Conservation (phyloP, 108 stramenopile species). For the Nitzschia sp. region DNA sequence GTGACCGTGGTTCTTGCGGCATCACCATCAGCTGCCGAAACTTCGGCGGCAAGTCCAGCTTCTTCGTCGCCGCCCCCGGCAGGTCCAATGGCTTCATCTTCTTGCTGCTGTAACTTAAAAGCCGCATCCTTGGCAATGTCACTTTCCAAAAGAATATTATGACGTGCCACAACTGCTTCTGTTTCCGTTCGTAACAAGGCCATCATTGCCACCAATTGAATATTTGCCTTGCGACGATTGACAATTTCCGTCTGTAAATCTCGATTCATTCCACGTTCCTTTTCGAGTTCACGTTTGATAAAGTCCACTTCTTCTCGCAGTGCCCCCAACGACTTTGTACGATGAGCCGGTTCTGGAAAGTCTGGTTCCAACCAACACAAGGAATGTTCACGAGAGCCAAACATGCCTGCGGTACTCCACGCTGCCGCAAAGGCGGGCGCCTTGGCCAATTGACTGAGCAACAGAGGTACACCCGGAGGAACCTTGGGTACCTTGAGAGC, state of each 20-base stretch:
- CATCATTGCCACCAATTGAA: slow-evolving; percentile 84
- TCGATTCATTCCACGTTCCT: slow-evolving; percentile 56
- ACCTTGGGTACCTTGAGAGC: slow-evolving; percentile 65
- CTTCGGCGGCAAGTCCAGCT: not conserved
- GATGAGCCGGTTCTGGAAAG: slow-evolving; percentile 38
- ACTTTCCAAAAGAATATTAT: slow-evolving; percentile 78
- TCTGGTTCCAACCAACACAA: slow-evolving; percentile 63
- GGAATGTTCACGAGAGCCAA: slow-evolving; percentile 39
- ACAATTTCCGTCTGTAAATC: slow-evolving; percentile 65
- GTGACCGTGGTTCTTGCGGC: too few species aligned
- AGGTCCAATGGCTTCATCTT: slow-evolving; percentile 10
- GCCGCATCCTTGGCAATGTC: slow-evolving; percentile 64
- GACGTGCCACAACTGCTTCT: slow-evolving; percentile 81
- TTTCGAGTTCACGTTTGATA: slow-evolving; percentile 57
- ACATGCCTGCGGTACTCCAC: slow-evolving; percentile 49
- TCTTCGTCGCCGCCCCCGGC: not conserved
- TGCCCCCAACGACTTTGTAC: slow-evolving; percentile 20
- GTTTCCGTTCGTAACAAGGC: slow-evolving; percentile 83
- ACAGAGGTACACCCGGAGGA: slow-evolving; percentile 75
- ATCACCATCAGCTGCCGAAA: not conserved
- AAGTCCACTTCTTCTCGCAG: slow-evolving; percentile 51
- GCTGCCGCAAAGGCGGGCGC: slow-evolving; percentile 67
- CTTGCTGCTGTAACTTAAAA: slow-evolving; percentile 38
- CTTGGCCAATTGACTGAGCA: slow-evolving; percentile 64
- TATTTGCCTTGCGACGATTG: slow-evolving; percentile 46